phyloP scores from a whole-genome alignment of 176 grass and related monocot species.

The Secale cereale region DNA sequence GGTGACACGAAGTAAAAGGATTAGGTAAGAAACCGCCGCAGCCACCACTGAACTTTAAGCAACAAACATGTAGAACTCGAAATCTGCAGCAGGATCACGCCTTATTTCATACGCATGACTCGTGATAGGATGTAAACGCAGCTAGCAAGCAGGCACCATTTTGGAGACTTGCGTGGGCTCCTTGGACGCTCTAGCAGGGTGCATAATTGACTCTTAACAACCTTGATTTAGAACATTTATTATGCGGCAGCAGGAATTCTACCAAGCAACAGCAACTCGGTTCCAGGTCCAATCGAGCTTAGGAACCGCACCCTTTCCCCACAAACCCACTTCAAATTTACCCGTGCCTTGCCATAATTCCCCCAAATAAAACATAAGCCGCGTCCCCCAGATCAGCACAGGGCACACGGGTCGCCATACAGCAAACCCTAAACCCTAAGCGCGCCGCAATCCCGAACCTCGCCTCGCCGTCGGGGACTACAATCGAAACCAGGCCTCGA shows the following conservation, averaged over 20 bases:
- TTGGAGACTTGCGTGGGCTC: background rate
- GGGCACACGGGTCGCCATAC: background rate
- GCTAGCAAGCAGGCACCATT: background rate
- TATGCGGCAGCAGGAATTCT: background rate
- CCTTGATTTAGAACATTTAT: background rate
- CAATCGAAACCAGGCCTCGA: background rate
- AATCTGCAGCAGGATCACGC: background rate
- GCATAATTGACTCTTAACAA: background rate
- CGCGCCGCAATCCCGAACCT: background rate
- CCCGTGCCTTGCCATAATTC: background rate
- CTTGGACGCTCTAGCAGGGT: background rate
- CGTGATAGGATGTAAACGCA: background rate
- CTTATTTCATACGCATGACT: background rate
- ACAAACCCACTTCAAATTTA: background rate
- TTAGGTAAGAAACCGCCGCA: background rate
- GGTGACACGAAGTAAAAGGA: background rate
- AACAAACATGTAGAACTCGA: background rate
- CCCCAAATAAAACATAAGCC: background rate
- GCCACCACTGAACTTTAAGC: background rate
- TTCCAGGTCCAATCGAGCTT: background rate
- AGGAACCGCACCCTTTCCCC: background rate
- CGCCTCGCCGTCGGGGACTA: background rate
- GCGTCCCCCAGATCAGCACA: background rate
- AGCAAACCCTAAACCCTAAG: background rate
- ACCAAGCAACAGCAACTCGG: background rate